Conservation (phyloP, 345 rosid species). For the Citrus reticulata region DNA sequence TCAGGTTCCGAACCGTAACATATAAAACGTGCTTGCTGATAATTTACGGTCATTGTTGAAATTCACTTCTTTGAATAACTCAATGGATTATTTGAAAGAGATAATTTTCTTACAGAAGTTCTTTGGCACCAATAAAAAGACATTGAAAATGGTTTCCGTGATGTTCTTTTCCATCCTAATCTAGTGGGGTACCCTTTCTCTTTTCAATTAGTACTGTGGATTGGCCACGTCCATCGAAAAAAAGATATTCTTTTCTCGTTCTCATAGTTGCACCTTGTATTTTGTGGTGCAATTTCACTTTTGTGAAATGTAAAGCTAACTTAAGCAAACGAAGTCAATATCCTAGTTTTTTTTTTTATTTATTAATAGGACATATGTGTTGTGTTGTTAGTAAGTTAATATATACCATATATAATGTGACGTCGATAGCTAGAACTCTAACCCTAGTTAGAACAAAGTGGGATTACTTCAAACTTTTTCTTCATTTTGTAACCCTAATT, state of each 20-base stretch:
- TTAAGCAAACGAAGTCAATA: neutral
- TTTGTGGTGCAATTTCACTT: neutral
- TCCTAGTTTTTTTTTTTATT: neutral
- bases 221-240: neutral
- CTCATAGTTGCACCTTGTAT: neutral
- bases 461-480: neutral
- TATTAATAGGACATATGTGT: no score
- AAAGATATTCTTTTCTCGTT: neutral
- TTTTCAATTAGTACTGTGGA: no score
- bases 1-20: no score
- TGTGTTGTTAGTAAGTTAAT: no score
- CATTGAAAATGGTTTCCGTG: neutral
- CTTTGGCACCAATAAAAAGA: neutral
- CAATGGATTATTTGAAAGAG: neutral
- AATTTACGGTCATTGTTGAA: no score
- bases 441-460: neutral
- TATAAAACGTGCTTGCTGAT: no score
- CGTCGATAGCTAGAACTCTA: neutral
- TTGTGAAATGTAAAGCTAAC: neutral
- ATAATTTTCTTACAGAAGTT: no score
- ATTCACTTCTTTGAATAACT: no score
- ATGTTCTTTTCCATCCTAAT: neutral
- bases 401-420: neutral
- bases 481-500: constrained; percentile 2
- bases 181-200: neutral